Evolutionary conservation across 139 green algal species (phyloP).

Genomic region (Chlamydomonas eustigma): DNA sequence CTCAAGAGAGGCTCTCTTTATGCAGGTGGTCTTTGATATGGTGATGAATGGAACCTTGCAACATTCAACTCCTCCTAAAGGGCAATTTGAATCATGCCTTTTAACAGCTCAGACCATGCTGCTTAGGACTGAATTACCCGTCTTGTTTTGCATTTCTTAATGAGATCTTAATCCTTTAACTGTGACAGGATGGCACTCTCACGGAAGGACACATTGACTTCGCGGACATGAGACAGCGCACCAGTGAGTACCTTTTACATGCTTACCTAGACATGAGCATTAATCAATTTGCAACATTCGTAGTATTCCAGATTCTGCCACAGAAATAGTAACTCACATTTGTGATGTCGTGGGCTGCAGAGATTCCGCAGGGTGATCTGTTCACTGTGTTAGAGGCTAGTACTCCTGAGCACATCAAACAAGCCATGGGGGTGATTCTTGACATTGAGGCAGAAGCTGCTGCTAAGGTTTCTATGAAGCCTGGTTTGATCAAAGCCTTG

Average conservation of each 20-base stretch:
- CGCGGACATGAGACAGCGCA: constrained; percentile 51
- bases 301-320: too few relatives aligned
- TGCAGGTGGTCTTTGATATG: too few relatives aligned
- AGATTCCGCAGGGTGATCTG: constrained; percentile 62
- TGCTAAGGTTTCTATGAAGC: constrained; percentile 22
- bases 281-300: too few relatives aligned
- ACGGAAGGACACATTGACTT: constrained; percentile 66
- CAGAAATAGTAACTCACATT: too few relatives aligned
- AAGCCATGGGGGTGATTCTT: constrained; percentile 46
- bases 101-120: too few relatives aligned
- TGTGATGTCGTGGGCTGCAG: constrained; percentile 23
- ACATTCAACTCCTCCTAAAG: too few relatives aligned
- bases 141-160: too few relatives aligned
- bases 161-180: not conserved
- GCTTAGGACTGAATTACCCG: too few relatives aligned
- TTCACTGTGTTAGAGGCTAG: constrained; percentile 69
- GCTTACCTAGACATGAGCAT: too few relatives aligned
- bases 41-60: too few relatives aligned
- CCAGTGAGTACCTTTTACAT: constrained; percentile 22
- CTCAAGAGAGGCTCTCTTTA: too few relatives aligned
- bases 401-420: constrained; percentile 15
- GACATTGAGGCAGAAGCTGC: constrained; percentile 65
- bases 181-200: constrained; percentile 51
- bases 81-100: too few relatives aligned
- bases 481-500: constrained; percentile 43